Conservation (phyloP, 2,329 filamentous ascomycete genomes). For the Ilyonectria sp. region DNA sequence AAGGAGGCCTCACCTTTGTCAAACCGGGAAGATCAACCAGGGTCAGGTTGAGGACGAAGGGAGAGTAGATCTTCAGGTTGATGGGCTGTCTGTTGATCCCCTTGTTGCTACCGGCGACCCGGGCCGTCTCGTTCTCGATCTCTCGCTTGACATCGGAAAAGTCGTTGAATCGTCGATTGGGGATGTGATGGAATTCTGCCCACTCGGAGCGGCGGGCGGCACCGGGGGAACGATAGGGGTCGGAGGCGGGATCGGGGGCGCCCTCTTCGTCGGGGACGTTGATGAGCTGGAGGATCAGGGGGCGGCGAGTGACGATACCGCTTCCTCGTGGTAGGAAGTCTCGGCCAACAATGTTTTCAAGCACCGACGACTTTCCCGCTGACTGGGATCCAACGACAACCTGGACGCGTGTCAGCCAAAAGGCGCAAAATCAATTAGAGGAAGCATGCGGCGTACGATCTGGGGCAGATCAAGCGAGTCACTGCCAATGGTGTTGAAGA, state of each 20-base stretch:
- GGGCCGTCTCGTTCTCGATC: conserved; percentile 95
- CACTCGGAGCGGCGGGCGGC: conserved; percentile 79
- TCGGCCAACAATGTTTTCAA: conserved; percentile 98
- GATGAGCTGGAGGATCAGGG: conserved; percentile 97
- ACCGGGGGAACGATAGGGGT: conserved; percentile 84
- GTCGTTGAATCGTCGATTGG: conserved; percentile 89
- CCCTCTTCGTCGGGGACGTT: conserved; percentile 87
- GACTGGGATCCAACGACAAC: conserved; percentile 99
- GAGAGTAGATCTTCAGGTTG: conserved; percentile 98
- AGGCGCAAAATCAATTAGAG: conserved; percentile 31
- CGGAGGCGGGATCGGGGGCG: conserved; percentile 74
- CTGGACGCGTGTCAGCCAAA: conserved; percentile 62
- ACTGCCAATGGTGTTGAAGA: conserved; percentile 99
- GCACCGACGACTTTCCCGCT: conserved; percentile 96
- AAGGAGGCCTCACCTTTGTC: conserved; percentile 79
- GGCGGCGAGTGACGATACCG: conserved; percentile 94
- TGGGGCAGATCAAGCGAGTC: conserved; percentile 97
- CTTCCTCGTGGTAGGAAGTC: conserved; percentile 97
- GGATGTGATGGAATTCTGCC: conserved; percentile 97
- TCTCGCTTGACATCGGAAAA: conserved; percentile 95
- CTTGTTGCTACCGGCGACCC: conserved; percentile 95
- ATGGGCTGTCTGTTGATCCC: conserved; percentile 98
- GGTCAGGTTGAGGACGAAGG: conserved; percentile 95
- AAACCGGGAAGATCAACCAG: conserved; percentile 95
- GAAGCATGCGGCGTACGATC: conserved; percentile 78